Evolutionary conservation across 2,329 filamentous ascomycete species (phyloP), one percentile per base, ranked within the genome.

Genomic region (Botrytis deweyae): DNA sequence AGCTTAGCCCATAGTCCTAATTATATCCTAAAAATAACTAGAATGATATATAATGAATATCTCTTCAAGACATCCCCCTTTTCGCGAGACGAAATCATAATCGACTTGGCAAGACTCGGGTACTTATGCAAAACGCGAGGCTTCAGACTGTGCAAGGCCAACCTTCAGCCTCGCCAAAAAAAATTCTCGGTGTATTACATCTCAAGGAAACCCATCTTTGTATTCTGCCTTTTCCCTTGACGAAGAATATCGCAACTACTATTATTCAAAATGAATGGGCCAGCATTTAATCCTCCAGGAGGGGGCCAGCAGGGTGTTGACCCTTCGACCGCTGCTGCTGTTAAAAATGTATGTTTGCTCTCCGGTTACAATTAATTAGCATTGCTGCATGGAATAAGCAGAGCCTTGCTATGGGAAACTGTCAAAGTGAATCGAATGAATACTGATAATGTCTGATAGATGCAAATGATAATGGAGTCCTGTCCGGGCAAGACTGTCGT

Each of bases 401-500:
- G 59, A 46, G 29, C 62, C 38, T 52, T 44, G 58, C 29, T 33
- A 7, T 7, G 8, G 52, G 29, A 33, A 22, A 38, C 10, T 8
- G 18, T 33, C 9, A 29, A 3, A 40, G 33, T 55, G 46, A 44
- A 58, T 33, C 29, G 25, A 25, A 36, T 25, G 16, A 44, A 20
- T 36, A 58, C 44, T 42, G 33, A 72, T 20, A n/a, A 25, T 36
- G 59, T n/a, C 38, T 58, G 33, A 38, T 61, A 81, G 80, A 81
- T 81, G 80, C 79, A 81, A 80, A 76, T 69, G 44, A 66, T 81
- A 2, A 97, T 98, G 93, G 95, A 98, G 83, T 97, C 93, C 49
- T 99, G 96, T 82, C 90, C 92, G 38, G 91, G 91, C 74, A 99
- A 99, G 84, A 93, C 94, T 29, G 91, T 90, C 78, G 92, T 99